phyloP scores from a whole-genome alignment of 106 monocot species.

The Phalaenopsis aphrodite region DNA sequence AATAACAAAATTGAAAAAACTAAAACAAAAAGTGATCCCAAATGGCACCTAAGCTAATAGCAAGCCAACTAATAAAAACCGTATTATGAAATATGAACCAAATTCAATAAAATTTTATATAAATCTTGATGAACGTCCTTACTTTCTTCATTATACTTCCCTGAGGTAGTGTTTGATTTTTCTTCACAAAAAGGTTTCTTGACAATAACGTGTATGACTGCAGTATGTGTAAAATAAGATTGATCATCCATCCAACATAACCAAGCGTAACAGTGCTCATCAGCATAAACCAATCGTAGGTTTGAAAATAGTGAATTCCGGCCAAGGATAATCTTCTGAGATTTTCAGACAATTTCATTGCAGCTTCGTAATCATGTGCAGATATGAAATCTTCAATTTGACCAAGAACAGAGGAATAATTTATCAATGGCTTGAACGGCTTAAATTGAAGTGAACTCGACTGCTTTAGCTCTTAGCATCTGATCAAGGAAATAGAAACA shows the following conservation, averaged over 20 bases:
- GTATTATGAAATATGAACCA: not conserved
- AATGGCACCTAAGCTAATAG: not conserved
- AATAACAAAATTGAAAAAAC: no score
- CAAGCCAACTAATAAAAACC: not conserved
- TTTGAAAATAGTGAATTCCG: conserved; percentile 94
- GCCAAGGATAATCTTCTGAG: conserved; percentile 58
- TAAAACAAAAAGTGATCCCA: no score
- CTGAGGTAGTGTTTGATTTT: conserved; percentile 9
- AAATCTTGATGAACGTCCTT: conserved; percentile 10
- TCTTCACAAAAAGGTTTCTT: conserved; percentile 24
- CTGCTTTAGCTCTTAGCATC: conserved; percentile 57
- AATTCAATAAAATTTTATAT: not conserved
- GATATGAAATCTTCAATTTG: conserved; percentile 79
- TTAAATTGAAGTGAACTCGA: conserved; percentile 56
- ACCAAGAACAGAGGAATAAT: conserved; percentile 44
- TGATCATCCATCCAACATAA: conserved; percentile 92
- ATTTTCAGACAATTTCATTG: conserved; percentile 45
- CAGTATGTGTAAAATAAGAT: conserved; percentile 71
- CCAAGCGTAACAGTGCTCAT: conserved; percentile 85
- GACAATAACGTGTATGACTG: conserved; percentile 60
- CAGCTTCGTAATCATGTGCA: conserved; percentile 47
- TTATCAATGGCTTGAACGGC: conserved; percentile 71
- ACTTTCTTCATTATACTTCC: conserved; percentile 29
- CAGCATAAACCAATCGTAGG: conserved; percentile 92
- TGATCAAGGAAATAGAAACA: conserved; percentile 39